Conservation (phyloP, 1,284 basidiomycete species). For the Phlebopus sp. region DNA sequence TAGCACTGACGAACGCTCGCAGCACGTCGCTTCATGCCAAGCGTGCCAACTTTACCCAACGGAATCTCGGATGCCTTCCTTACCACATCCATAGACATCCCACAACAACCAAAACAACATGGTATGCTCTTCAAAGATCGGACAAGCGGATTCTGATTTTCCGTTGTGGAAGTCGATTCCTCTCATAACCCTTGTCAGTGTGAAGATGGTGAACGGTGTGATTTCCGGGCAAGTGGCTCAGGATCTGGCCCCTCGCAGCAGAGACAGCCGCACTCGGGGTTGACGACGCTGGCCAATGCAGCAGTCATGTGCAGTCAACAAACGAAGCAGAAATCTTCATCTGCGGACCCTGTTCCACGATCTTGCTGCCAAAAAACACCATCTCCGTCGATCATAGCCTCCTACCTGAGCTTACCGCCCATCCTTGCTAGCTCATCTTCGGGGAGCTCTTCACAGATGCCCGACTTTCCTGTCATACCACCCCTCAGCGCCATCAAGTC, state of each 20-base stretch:
- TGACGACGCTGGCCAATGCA: slow-evolving; percentile 50
- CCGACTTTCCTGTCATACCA: slow-evolving; percentile 56
- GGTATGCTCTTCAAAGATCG: slow-evolving; percentile 35
- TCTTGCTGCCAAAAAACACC: slow-evolving; percentile 16
- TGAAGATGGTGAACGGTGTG: slow-evolving; percentile 53
- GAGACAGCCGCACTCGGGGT: slow-evolving; percentile 25
- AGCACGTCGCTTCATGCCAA: slow-evolving; percentile 59
- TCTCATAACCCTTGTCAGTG: slow-evolving; percentile 61
- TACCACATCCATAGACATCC: slow-evolving; percentile 5
- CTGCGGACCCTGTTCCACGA: slow-evolving; percentile 4
- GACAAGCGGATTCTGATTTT: slow-evolving; percentile 9
- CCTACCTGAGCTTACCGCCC: slow-evolving; percentile 28
- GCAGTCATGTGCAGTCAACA: slow-evolving; percentile 40
- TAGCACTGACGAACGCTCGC: slow-evolving; percentile 10
- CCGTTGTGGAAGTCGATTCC: slow-evolving; percentile 50
- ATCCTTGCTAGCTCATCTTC: slow-evolving; percentile 15
- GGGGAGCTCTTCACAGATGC: slow-evolving; percentile 25
- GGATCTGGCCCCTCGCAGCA: slow-evolving; percentile 14
- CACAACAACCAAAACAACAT: slow-evolving; percentile 48
- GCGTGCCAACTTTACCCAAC: slow-evolving; percentile 59
- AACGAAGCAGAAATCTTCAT: slow-evolving; percentile 7
- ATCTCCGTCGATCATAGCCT: neutral
- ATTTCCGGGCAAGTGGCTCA: slow-evolving; percentile 37
- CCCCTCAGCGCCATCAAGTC: slow-evolving; percentile 54
- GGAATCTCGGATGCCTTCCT: slow-evolving; percentile 51